Evolutionary conservation across 805 yeast species (phyloP).

Genomic region (Candida awuae): DNA sequence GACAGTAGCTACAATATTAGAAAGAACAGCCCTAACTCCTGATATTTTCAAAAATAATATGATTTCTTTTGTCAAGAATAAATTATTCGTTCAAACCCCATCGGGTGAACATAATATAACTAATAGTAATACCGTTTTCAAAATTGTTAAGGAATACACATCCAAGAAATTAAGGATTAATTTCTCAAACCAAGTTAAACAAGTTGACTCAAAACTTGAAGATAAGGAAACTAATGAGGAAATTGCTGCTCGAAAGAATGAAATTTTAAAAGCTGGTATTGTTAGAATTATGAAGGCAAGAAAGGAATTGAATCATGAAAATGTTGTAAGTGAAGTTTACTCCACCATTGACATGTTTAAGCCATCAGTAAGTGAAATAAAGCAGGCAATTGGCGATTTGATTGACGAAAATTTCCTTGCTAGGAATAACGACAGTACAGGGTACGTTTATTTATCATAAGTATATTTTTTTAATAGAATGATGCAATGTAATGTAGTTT

Average conservation of each 20-base stretch:
- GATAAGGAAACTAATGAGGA: conserved; percentile 80
- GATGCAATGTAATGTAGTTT: no score
- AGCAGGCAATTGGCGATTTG: conserved; percentile 74
- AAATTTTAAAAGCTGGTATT: conserved; percentile 84
- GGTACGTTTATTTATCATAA: conserved; percentile 75
- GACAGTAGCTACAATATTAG: conserved; percentile 52
- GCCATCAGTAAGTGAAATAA: conserved; percentile 80
- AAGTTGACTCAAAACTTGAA: conserved; percentile 57
- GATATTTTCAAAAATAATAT: conserved; percentile 70
- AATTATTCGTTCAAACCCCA: conserved; percentile 61
- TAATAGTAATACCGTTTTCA: conserved; percentile 50
- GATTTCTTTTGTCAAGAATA: conserved; percentile 70
- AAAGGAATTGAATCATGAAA: conserved; percentile 68
- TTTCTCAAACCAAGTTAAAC: conserved; percentile 36
- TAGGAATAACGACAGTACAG: conserved; percentile 59
- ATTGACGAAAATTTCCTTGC: conserved; percentile 81
- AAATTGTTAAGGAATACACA: conserved; percentile 73
- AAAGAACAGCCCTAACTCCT: conserved; percentile 58
- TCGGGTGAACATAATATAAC: conserved; percentile 46
- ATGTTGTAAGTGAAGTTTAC: conserved; percentile 78
- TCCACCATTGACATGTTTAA: conserved; percentile 78
- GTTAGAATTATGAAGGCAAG: conserved; percentile 96
- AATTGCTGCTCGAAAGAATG: conserved; percentile 46
- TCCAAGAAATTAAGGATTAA: conserved; percentile 80
- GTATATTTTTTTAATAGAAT: no score